Evolutionary conservation across 345 rosid species (phyloP).

Genomic region (Trapa incisa): DNA sequence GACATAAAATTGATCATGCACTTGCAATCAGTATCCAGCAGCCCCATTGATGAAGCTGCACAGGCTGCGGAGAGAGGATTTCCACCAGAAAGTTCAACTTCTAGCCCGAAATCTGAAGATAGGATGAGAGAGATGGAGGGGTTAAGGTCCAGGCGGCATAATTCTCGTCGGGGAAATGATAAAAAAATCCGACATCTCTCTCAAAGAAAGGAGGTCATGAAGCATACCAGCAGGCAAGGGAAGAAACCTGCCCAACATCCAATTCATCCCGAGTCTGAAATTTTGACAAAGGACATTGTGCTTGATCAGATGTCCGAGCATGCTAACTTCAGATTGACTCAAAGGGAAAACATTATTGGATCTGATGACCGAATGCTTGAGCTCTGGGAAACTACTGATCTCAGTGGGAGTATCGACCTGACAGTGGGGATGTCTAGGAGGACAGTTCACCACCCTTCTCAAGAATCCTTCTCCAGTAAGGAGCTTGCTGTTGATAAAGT

Average conservation of each 20-base stretch:
- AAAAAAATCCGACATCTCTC: conserved; percentile 23
- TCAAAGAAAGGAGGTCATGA: conserved; percentile 33
- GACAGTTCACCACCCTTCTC: conserved; percentile 22
- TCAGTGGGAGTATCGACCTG: conserved; percentile 31
- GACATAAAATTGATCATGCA: conserved; percentile 21
- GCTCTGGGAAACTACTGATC: conserved; percentile 43
- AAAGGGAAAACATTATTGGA: conserved; percentile 43
- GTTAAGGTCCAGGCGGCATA: conserved; percentile 12
- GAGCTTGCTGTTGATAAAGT: conserved; percentile 61
- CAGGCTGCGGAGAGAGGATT: conserved; percentile 45
- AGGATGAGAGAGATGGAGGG: conserved; percentile 39
- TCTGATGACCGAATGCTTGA: conserved; percentile 47
- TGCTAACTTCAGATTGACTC: conserved; percentile 40
- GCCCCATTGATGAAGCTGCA: conserved; percentile 40
- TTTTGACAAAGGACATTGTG: conserved; percentile 83
- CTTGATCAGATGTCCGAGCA: conserved; percentile 84
- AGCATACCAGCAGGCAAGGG: conserved; percentile 1
- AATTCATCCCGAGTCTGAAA: conserved; percentile 6
- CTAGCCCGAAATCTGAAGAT: conserved; percentile 41
- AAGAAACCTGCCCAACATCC: conserved; percentile 1
- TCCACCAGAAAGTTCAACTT: conserved; percentile 35
- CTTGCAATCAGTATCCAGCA: conserved; percentile 41
- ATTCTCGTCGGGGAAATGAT: conserved; percentile 21
- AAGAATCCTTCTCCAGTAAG: conserved; percentile 47
- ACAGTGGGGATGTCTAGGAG: conserved; percentile 29